Conservation (phyloP, 495 filamentous ascomycete genomes). For the Tuber calosporum region DNA sequence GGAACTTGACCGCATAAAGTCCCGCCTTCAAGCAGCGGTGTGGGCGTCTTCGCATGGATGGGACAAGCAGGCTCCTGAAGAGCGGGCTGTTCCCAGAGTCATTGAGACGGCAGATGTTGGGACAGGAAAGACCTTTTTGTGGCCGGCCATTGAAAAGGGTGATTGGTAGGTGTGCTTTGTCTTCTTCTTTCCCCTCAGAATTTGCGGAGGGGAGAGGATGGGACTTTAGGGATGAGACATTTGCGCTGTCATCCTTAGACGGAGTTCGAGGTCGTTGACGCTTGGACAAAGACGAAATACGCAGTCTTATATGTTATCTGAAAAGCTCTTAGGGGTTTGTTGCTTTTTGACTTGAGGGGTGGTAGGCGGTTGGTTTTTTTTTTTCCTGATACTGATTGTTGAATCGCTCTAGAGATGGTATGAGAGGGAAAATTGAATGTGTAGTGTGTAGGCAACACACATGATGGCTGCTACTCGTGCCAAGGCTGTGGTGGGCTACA, state of each 20-base stretch:
- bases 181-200: neutral
- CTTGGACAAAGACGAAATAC: constrained; percentile 28
- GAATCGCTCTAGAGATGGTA: neutral
- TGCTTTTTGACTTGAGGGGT: neutral
- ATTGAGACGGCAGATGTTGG: constrained; percentile 20
- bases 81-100: constrained; percentile 15
- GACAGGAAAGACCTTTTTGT: constrained; percentile 37
- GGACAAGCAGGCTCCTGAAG: constrained; percentile 24
- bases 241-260: constrained; percentile 38
- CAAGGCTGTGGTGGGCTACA: too few species aligned
- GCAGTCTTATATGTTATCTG: neutral
- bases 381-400: neutral
- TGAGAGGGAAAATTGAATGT: neutral
- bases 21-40: constrained; percentile 35
- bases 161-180: constrained; percentile 11
- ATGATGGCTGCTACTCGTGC: neutral
- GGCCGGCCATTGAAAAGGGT: constrained; percentile 34
- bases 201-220: constrained; percentile 1
- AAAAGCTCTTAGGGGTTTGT: neutral
- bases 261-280: constrained; percentile 29
- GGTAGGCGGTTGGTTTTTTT: neutral
- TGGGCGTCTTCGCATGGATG: constrained; percentile 33
- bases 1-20: constrained; percentile 18
- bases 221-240: constrained; percentile 27
- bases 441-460: neutral